Percentiles rank a stretch among this genome's conserved stretches.
Conservation (phyloP, 208 protist species). For the Trypanosoma avium region DNA sequence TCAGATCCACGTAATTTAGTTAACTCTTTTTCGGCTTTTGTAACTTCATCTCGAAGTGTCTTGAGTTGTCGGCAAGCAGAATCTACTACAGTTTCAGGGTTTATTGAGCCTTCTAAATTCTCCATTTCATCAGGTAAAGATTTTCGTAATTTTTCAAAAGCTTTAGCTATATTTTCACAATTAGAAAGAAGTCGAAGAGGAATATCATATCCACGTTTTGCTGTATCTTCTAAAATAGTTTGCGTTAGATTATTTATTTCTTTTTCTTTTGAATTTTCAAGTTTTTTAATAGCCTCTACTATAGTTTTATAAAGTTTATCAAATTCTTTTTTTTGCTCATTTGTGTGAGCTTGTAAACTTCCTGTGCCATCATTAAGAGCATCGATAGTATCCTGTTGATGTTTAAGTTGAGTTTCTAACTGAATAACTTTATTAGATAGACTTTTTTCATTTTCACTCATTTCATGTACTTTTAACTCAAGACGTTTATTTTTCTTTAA, state of each 20-base stretch:
- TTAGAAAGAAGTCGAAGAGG: background rate
- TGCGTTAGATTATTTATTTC: background rate
- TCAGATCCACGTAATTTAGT: background rate
- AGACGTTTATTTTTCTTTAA: background rate
- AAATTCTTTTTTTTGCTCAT: background rate
- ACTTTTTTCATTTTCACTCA: background rate
- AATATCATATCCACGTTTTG: background rate
- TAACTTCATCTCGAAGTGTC: background rate
- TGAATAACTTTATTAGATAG: background rate
- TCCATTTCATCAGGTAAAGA: background rate
- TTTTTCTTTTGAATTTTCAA: background rate
- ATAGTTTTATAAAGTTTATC: background rate
- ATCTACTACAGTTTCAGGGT: background rate
- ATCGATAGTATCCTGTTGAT: conserved; percentile 21
- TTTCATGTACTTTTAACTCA: background rate
- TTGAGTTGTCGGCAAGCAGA: conserved; percentile 1
- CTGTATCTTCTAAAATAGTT: conserved; percentile 4
- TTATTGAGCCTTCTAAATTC: background rate
- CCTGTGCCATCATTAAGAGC: conserved; percentile 6
- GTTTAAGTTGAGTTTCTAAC: conserved; percentile 9
- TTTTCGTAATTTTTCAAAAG: conserved; percentile 10
- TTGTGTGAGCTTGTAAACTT: conserved; percentile 3
- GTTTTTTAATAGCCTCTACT: background rate
- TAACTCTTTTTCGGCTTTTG: background rate
- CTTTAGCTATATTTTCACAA: background rate